These are phyloP conservation scores for Petunia axillaris DNA, from an alignment of 257 asterid species.

Conservation along the genomic window DNA sequence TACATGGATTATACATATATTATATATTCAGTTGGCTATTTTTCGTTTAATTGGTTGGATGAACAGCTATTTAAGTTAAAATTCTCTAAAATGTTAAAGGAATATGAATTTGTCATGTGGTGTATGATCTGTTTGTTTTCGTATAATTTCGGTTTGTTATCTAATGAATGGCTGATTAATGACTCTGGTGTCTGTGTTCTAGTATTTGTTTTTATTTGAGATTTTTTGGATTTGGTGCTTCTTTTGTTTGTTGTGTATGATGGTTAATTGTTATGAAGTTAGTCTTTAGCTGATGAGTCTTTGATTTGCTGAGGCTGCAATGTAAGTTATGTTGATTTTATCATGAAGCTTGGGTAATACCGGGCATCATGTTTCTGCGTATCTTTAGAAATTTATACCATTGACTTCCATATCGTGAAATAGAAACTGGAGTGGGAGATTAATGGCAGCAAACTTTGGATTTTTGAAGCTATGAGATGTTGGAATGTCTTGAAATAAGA, in stretches of 20 bases:
- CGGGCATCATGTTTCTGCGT: not conserved
- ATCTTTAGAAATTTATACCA: not conserved
- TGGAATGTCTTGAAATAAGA: not conserved
- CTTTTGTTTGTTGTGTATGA: not conserved
- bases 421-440: slow-evolving; percentile 13
- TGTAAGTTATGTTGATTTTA: not conserved
- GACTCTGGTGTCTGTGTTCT: not conserved
- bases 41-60: no score
- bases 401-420: not conserved
- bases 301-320: not conserved
- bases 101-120: not conserved
- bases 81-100: not conserved
- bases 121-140: not conserved
- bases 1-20: no score
- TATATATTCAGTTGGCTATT: no score
- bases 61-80: no score
- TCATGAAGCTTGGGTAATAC: not conserved
- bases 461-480: not conserved
- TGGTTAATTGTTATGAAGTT: not conserved
- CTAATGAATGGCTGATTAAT: slow-evolving; percentile 1
- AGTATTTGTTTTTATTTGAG: not conserved
- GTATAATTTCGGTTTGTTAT: not conserved
- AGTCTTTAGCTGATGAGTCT: not conserved
- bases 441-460: slow-evolving; percentile 14
- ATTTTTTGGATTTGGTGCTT: slow-evolving; percentile 1